Evolutionary conservation across 306 rosid species (phyloP), one percentile per base, ranked within the genome.

Genomic region (Malus fusca): DNA sequence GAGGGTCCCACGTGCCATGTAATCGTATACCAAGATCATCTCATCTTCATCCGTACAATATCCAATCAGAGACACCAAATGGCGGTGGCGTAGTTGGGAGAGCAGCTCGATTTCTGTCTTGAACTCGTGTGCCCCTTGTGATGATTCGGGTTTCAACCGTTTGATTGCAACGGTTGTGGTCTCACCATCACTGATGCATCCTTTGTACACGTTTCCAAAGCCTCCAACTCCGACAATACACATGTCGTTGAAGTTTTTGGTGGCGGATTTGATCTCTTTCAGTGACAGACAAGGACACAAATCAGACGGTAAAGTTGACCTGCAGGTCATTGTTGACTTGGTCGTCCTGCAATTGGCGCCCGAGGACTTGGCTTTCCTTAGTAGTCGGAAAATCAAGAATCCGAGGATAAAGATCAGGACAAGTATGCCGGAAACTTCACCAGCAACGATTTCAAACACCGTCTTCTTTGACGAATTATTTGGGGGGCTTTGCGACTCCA

Each of bases 181-280:
- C 4, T 69, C 80, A 4, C 53, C 43, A 1, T 76, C 55, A 48
- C 21, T 0, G 37, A 70, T 37, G 10, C 15, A 13, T 8, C 85
- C 87, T 77, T 66, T 80, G 78, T 84, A 84, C 2, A 84, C 87
- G 60, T 0, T 35, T 35, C 85, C 88, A 21, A 85, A 85, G 1
- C 88, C 88, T 2, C 88, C 88, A 2, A 67, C 82, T 0, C 88
- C 86, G 19, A 85, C 61, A 14, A 80, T 72, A 58, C 62, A 71
- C 5, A 19, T 7, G 0, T 68, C 79, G 10, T 77, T 75, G 12
- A 82, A 85, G 11, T 75, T 28, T 31, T 85, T 62, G 4, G 89
- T 82, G 42, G 83, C 85, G 2, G 81, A 73, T 77, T 18, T 75
- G 44, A 85, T 82, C 42, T 80, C 83, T 1, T 75, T 14, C 68